Conservation (phyloP, 495 filamentous ascomycete species). For the Bacidia gigantensis region DNA sequence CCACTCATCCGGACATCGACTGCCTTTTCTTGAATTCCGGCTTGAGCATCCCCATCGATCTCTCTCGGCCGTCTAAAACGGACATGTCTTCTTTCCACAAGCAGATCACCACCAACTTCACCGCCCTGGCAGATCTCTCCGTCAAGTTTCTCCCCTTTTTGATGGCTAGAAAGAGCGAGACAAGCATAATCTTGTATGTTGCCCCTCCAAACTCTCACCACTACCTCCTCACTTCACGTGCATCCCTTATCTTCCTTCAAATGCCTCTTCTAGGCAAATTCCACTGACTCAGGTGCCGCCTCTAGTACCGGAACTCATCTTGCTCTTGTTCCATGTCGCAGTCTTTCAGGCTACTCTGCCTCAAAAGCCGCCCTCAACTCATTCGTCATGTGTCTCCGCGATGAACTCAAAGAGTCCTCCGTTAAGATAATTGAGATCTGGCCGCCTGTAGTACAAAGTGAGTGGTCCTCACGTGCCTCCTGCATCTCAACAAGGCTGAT, state of each 20-base stretch:
- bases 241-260: background rate
- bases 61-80: conserved; percentile 40
- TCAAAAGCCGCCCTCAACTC: conserved; percentile 33
- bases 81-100: conserved; percentile 35
- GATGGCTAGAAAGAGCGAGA: conserved; percentile 26
- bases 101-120: conserved; percentile 55
- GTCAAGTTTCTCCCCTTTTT: conserved; percentile 51
- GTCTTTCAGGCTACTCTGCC: conserved; percentile 29
- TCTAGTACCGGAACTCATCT: conserved; percentile 30
- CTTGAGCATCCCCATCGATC: conserved; percentile 38
- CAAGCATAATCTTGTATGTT: conserved; percentile 23
- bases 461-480: too few relatives aligned
- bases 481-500: background rate
- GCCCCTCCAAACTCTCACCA: background rate
- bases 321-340: conserved; percentile 26
- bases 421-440: conserved; percentile 51
- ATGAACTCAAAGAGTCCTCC: conserved; percentile 38
- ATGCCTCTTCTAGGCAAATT: too few relatives aligned
- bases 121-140: conserved; percentile 42
- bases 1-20: conserved; percentile 37
- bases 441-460: conserved; percentile 51
- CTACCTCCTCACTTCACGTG: background rate
- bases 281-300: background rate
- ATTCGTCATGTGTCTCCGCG: conserved; percentile 40
- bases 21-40: conserved; percentile 27